Evolutionary conservation across 192 early-diverging fungal genomes (phyloP).

Genomic region (Coemansia sp.): DNA sequence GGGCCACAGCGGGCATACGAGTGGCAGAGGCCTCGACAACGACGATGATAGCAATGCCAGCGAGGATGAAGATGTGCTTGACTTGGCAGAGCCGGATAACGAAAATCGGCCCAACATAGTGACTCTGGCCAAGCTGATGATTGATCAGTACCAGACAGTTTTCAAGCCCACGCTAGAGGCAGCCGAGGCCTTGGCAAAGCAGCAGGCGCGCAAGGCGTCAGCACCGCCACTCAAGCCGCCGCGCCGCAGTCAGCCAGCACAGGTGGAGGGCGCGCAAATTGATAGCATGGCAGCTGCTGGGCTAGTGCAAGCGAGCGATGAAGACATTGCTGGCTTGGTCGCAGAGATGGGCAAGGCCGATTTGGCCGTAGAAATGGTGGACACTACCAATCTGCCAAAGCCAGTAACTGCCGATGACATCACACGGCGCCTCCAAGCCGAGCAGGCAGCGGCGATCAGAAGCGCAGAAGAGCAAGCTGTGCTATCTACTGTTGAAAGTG

Average conservation of each 20-base stretch:
- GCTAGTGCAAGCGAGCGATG: slow-evolving; percentile 37
- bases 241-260: slow-evolving; percentile 8
- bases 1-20: background rate
- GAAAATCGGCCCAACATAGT: slow-evolving; percentile 51
- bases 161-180: slow-evolving; percentile 52
- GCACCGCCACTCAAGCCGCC: slow-evolving; percentile 38
- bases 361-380: no score
- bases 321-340: slow-evolving; percentile 47
- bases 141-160: slow-evolving; percentile 50
- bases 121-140: slow-evolving; percentile 44
- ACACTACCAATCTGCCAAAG: background rate
- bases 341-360: slow-evolving; percentile 27
- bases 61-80: slow-evolving; percentile 28
- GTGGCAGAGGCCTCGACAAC: background rate
- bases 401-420: slow-evolving; percentile 45
- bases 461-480: slow-evolving; percentile 7
- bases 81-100: slow-evolving; percentile 14
- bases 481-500: background rate
- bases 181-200: slow-evolving; percentile 36
- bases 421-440: slow-evolving; percentile 35
- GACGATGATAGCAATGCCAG: slow-evolving; percentile 15
- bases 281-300: background rate
- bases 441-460: slow-evolving; percentile 27
- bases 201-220: slow-evolving; percentile 8
- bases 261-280: background rate